A percentile compares a stretch with the other conserved stretches of the same genome.
phyloP scores from a whole-genome alignment of 2,329 filamentous ascomycete species.

The Alternaria ventricosa region DNA sequence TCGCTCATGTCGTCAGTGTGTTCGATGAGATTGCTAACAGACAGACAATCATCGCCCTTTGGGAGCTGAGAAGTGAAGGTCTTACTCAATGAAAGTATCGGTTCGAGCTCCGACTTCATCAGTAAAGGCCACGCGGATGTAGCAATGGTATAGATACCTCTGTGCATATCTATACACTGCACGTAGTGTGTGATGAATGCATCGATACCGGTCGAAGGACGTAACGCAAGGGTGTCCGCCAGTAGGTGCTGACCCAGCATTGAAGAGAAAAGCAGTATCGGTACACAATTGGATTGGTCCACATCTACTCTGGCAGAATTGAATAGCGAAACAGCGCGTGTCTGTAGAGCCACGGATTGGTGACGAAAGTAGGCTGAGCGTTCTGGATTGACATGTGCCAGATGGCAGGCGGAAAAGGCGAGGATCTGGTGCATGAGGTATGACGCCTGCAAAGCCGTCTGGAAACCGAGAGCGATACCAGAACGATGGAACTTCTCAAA shows the following conservation, averaged over 20 bases:
- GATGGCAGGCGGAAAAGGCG: slow-evolving; percentile 47
- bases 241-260: slow-evolving; percentile 46
- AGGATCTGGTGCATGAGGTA: slow-evolving; percentile 50
- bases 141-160: slow-evolving; percentile 26
- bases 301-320: slow-evolving; percentile 25
- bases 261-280: slow-evolving; percentile 45
- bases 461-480: slow-evolving; percentile 26
- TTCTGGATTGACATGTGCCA: slow-evolving; percentile 36
- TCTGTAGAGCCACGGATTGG: slow-evolving; percentile 43
- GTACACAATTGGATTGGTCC: slow-evolving; percentile 39
- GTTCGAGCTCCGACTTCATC: slow-evolving; percentile 32
- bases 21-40: slow-evolving; percentile 27
- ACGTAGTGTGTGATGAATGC: slow-evolving; percentile 40
- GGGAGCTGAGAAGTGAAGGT: slow-evolving; percentile 24
- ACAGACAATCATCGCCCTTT: slow-evolving; percentile 30
- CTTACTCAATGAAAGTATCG: slow-evolving; percentile 26
- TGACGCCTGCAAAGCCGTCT: slow-evolving; percentile 31
- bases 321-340: slow-evolving; percentile 34
- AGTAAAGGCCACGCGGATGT: slow-evolving; percentile 34
- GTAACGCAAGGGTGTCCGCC: slow-evolving; percentile 41
- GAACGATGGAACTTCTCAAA: slow-evolving; percentile 16
- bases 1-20: slow-evolving; percentile 10
- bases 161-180: slow-evolving; percentile 32
- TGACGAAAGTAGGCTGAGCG: slow-evolving; percentile 19
- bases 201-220: slow-evolving; percentile 23